These are phyloP conservation scores for Zymoseptoria pseudotritici DNA, from an alignment of 2,329 filamentous ascomycete genomes.

Conservation along the genomic window DNA sequence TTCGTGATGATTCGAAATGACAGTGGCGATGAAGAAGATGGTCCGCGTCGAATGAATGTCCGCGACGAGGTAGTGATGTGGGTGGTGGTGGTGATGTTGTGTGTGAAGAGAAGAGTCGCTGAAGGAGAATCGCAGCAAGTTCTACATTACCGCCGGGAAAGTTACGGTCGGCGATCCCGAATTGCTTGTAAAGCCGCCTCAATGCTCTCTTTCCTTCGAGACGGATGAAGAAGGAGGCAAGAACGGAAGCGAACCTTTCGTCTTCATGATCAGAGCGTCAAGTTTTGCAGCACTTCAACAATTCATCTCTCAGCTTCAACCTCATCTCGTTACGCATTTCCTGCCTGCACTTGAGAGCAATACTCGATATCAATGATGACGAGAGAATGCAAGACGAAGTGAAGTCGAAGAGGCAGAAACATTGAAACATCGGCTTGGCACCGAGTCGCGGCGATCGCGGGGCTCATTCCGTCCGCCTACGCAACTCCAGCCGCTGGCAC, in stretches of 20 bases:
- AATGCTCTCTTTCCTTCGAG: no score
- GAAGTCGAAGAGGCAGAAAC: not conserved
- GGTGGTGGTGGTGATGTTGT: not conserved
- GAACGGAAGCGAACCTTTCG: no score
- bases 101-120: not conserved
- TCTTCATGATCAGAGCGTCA: no score
- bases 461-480: constrained; percentile 2
- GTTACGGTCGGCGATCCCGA: not conserved
- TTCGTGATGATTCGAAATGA: not conserved
- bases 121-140: not conserved
- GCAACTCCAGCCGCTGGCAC: constrained; percentile 6
- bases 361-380: not conserved
- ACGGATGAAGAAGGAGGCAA: no score
- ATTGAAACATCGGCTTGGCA: not conserved
- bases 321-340: not conserved
- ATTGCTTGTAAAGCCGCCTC: not conserved
- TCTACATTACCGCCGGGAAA: not conserved
- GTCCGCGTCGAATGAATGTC: not conserved
- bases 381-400: not conserved
- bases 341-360: not conserved
- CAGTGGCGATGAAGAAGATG: not conserved
- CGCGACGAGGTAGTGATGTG: not conserved
- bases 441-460: not conserved
- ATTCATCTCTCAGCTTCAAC: not conserved
- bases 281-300: no score